These are phyloP conservation scores for Diplodia intermedia DNA, from an alignment of 2,329 filamentous ascomycete species.

Conservation along the genomic window DNA sequence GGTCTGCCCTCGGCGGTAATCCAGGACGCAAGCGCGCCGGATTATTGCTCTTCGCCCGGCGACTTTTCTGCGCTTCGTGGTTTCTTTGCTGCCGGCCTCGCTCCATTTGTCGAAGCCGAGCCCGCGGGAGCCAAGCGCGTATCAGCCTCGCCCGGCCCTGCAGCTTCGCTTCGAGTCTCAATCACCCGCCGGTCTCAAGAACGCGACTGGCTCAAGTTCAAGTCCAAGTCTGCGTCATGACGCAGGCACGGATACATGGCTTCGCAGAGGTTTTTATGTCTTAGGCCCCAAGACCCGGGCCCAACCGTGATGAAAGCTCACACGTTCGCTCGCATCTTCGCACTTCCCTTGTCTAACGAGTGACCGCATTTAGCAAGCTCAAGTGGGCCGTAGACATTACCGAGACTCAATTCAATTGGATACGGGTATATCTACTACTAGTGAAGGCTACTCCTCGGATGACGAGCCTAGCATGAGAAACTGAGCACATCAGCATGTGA, in stretches of 20 bases:
- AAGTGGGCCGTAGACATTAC: neutral
- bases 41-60: too few species aligned
- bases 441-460: neutral
- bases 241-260: neutral
- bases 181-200: too few species aligned
- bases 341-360: neutral
- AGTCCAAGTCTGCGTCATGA: neutral
- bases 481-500: neutral
- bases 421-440: conserved; percentile 5
- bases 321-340: too few species aligned
- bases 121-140: conserved; percentile 13
- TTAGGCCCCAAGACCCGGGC: too few species aligned
- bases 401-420: neutral
- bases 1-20: neutral
- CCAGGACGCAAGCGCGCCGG: neutral
- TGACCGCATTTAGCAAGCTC: neutral
- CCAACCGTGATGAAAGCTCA: too few species aligned
- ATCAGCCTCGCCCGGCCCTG: conserved; percentile 1
- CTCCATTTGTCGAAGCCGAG: conserved; percentile 1
- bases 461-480: neutral
- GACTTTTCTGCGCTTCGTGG: neutral
- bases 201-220: neutral
- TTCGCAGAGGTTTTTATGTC: too few species aligned
- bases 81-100: neutral
- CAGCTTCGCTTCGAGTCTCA: conserved; percentile 10